Conservation (phyloP, 164 flowering plant genomes). For the Liriodendron chinense region DNA sequence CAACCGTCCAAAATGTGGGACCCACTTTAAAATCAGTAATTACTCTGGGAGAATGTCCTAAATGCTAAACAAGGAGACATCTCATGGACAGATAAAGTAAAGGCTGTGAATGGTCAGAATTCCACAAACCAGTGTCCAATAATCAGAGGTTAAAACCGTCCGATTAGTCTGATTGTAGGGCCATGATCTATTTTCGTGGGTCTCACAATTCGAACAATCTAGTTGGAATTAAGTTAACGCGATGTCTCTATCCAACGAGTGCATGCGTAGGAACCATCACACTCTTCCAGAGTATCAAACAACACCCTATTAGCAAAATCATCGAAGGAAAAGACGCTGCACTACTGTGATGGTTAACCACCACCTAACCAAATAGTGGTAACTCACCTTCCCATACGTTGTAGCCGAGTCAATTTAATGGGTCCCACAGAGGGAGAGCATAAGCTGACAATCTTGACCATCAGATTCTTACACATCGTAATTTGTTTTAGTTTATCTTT, state of each 20-base stretch:
- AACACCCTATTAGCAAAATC: neutral
- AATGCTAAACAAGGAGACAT: neutral
- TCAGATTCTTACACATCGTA: neutral
- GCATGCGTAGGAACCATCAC: neutral
- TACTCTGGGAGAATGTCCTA: neutral
- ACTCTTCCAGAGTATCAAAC: neutral
- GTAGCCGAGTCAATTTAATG: neutral
- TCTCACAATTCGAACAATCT: too few relatives aligned
- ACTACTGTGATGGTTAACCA: neutral
- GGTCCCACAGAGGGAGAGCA: neutral
- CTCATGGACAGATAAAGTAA: too few relatives aligned
- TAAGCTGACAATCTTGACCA: neutral
- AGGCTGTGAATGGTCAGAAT: too few relatives aligned
- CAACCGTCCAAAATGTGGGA: neutral
- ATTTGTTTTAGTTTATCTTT: too few relatives aligned
- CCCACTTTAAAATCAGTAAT: too few relatives aligned
- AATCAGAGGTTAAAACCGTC: too few relatives aligned
- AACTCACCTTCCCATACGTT: neutral
- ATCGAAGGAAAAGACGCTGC: neutral
- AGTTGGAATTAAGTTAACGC: too few relatives aligned
- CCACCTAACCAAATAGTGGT: neutral
- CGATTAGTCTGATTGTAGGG: too few relatives aligned
- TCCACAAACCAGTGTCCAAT: too few relatives aligned
- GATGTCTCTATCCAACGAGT: neutral
- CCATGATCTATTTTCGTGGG: too few relatives aligned